Conservation (phyloP, 352 stramenopile genomes). For the Blastocystis sp. region DNA sequence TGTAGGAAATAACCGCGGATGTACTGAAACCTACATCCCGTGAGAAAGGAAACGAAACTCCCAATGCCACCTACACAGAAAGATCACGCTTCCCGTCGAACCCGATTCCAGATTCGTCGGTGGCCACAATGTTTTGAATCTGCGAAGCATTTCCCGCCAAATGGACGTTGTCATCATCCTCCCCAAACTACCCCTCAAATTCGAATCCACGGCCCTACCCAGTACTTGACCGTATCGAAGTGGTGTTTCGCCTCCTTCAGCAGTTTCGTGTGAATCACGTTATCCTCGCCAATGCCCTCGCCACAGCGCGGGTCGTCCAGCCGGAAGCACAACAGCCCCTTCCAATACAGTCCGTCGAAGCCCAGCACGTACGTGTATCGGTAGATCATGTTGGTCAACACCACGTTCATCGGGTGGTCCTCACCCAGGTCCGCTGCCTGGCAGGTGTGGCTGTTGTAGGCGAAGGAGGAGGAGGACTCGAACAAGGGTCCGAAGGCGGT, state of each 20-base stretch:
- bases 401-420: not conserved
- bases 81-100: slow-evolving; percentile 50
- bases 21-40: no score
- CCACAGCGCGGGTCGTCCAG: not conserved
- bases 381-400: not conserved
- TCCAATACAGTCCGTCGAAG: slow-evolving; percentile 48
- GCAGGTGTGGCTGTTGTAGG: not conserved
- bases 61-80: not conserved
- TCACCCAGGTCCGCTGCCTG: not conserved
- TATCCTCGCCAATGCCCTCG: not conserved
- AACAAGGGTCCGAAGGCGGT: slow-evolving; percentile 13
- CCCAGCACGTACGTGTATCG: not conserved
- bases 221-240: not conserved
- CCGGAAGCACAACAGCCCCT: slow-evolving; percentile 23
- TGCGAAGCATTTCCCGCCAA: not conserved
- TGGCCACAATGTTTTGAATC: slow-evolving; percentile 52
- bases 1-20: no score
- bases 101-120: not conserved
- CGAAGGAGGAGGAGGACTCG: not conserved
- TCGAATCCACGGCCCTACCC: not conserved
- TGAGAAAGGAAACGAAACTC: no score
- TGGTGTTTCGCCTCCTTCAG: not conserved
- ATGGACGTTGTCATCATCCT: slow-evolving; percentile 51
- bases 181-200: slow-evolving; percentile 29
- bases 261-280: not conserved